Evolutionary conservation across 169 alveolate genomes (phyloP), one percentile per base, ranked within the genome.

Genomic region (Plasmodium falciparum): DNA sequence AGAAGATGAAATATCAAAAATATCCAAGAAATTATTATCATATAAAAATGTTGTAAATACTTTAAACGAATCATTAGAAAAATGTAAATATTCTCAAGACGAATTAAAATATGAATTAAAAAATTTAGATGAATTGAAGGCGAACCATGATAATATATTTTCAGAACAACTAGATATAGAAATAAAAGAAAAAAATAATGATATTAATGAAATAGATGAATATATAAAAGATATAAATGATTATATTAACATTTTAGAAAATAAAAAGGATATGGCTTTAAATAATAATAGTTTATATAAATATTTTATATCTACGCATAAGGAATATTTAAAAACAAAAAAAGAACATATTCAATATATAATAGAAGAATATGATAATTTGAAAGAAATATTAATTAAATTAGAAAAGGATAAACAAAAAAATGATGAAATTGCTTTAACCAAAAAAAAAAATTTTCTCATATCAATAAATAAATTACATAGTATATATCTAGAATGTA

Each of bases 181-280:
- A 83, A 83, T 83, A 54, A 83, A 63, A 52, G 91, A 83, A 43
- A 76, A 76, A 76, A 76, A 76, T 33, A 76, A 63, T 24, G 76
- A 63, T 11, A 63, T 76, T 17, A 24, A 56, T 12, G 69, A 76
- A 43, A 69, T 83, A 3, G 24, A 83, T 39, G 61, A 69, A 29
- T 22, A 69, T 69, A 39, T 70, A 7, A 29, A 22, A 11, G 66
- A 69, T 39, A 83, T 83, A 47, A 50, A 67, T 52, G 66, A 54
- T 29, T 83, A 83, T 24, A 72, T 83, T n/a, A 26, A 33, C 6
- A 13, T 73, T 8, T 20, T 69, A 39, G 76, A 83, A 47, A 63
- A 12, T 17, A 83, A 83, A 62, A 83, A 67, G 24, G 22, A 13
- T 15, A 33, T 50, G 11, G 39, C 73, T 12, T 49, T 12, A 33